Base-by-base conservation (phyloP, 1,284 basidiomycete species). In the Trametes polyzona region DNA sequence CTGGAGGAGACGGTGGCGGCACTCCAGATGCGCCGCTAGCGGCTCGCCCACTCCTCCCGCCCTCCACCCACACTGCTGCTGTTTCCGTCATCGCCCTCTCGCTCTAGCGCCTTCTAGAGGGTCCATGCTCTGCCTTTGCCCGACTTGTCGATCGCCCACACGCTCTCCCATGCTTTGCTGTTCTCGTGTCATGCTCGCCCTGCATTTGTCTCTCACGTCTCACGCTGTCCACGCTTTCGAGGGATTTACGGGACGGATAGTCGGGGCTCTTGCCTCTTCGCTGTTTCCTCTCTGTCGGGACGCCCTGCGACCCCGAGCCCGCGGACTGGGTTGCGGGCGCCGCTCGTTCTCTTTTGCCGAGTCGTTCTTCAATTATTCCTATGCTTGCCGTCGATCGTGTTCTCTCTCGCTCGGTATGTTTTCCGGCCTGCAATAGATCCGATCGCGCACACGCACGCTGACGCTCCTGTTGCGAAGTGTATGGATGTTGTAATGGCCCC, bases 1-100 rank as follows among this genome's bases (percentile, higher is more conserved):
- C 49, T 65, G 32, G 61, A 67, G 57, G 61, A 55, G 33, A 61
- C 61, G 30, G 52, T 64, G 42, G 55, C 61, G 21, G 55, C 55
- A 14, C 39, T 65, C 43, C 53, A 55, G 23, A 50, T 55, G 21
- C 60, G 63, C 23, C 51, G 53, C 41, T 52, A 30, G 27, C 47
- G 47, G 24, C 40, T 32, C 39, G 10, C 26, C 43, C 26, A 26
- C 40, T 24, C 16, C 49, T 43, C 23, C 37, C 44, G 36, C 30
- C 27, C 21, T 40, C 40, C 19, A 26, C 14, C 37, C n/a, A 19
- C 27, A 24, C 24, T 27, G 33, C 40, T 33, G 26, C 48, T 32
- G n/a, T 23, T 47, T 35, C 21, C 16, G 36, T 27, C 37, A 30
- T 30, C 29, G 35, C 37, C 7, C 50, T 17, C 33, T 26, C n/a